phyloP scores from a whole-genome alignment of 2,329 filamentous ascomycete species.

The Furcasterigmium sp. region DNA sequence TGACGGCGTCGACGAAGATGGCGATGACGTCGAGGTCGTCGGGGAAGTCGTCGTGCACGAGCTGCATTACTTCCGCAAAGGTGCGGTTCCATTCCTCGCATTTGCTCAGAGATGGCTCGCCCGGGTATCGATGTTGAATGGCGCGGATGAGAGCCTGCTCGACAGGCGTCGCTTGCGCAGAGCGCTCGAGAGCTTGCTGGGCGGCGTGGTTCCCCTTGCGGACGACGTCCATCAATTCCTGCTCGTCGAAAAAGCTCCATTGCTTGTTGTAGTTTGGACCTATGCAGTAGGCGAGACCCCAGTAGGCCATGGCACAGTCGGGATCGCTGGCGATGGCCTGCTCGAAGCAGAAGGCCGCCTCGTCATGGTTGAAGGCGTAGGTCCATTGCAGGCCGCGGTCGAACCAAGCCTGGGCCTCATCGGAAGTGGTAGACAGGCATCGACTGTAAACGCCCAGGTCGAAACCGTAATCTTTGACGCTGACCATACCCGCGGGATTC shows the following conservation, averaged over 20 bases:
- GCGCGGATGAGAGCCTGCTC: constrained; percentile 62
- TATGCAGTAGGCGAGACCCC: constrained; percentile 65
- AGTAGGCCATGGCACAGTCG: constrained; percentile 58
- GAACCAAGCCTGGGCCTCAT: constrained; percentile 60
- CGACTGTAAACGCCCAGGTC: constrained; percentile 56
- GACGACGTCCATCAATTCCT: constrained; percentile 50
- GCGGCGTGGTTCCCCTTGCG: constrained; percentile 40
- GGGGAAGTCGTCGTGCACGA: constrained; percentile 27
- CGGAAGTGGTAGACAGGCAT: constrained; percentile 44
- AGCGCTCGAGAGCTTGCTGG: constrained; percentile 32
- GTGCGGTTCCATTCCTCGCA: constrained; percentile 49
- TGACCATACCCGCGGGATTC: too few species aligned
- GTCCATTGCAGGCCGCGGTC: constrained; percentile 67
- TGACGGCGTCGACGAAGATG: constrained; percentile 35
- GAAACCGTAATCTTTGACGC: constrained; percentile 52
- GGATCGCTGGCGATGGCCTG: constrained; percentile 49
- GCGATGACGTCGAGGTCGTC: constrained; percentile 31
- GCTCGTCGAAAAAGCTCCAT: constrained; percentile 64
- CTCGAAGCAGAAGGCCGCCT: constrained; percentile 60
- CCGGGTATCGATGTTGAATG: constrained; percentile 56
- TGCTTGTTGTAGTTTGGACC: constrained; percentile 77
- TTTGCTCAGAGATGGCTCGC: constrained; percentile 31
- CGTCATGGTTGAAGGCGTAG: constrained; percentile 73
- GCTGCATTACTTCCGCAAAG: constrained; percentile 43
- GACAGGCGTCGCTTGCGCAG: constrained; percentile 33